Conservation (phyloP, 2,329 filamentous ascomycete species). For the Ophiosphaerella herpotricha region DNA sequence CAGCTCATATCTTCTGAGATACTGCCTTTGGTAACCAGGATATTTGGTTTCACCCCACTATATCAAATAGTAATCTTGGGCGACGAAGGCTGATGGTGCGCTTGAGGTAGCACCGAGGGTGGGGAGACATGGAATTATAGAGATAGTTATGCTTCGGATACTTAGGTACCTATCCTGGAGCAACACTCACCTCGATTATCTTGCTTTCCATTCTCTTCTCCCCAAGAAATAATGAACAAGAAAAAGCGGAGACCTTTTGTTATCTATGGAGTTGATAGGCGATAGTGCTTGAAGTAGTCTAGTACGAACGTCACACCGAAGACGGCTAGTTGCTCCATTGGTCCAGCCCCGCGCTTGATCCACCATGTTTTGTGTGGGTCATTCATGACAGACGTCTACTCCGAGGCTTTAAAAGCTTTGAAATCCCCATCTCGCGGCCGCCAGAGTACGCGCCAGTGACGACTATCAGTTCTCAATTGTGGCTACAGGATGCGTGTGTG, state of each 20-base stretch:
- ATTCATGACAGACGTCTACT: slow-evolving; percentile 4
- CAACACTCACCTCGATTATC: slow-evolving; percentile 15
- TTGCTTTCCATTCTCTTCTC: slow-evolving; percentile 16
- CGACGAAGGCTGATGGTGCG: too few species aligned
- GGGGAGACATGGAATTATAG: too few species aligned
- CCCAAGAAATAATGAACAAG: slow-evolving; percentile 24
- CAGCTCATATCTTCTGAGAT: too few species aligned
- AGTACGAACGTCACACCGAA: slow-evolving; percentile 27
- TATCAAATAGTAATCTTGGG: too few species aligned
- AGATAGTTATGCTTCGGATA: too few species aligned
- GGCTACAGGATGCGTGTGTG: slow-evolving; percentile 17
- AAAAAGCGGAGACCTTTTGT: slow-evolving; percentile 15
- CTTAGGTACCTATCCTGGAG: too few species aligned
- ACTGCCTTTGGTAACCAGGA: too few species aligned
- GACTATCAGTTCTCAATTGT: slow-evolving; percentile 25
- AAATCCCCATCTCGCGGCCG: slow-evolving; percentile 16
- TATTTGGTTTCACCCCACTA: too few species aligned
- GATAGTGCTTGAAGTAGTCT: slow-evolving; percentile 9
- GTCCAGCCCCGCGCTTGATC: slow-evolving; percentile 32
- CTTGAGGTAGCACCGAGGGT: too few species aligned
- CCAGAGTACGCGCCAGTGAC: slow-evolving; percentile 3
- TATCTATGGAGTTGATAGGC: slow-evolving; percentile 26
- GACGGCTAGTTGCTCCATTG: slow-evolving; percentile 24
- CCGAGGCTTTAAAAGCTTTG: slow-evolving; percentile 27
- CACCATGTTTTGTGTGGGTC: slow-evolving; percentile 6